Percentiles rank a stretch among this genome's conserved stretches.
phyloP scores from a whole-genome alignment of 1,139 yeast genomes.

The Wickerhamiella pararugosa region DNA sequence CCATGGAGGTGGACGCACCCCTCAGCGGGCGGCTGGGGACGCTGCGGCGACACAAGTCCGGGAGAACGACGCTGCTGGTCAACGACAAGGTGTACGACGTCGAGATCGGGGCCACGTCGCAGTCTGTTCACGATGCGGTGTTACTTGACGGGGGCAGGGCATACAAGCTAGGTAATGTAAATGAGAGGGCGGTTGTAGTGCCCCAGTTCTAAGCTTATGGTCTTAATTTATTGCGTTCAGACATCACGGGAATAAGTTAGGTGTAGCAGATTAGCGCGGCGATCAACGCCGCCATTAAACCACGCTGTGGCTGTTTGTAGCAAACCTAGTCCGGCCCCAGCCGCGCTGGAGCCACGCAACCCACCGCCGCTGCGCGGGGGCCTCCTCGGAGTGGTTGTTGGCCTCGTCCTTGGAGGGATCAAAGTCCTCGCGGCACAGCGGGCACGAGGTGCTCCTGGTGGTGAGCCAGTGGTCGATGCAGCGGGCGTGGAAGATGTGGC shows the following conservation, averaged over 20 bases:
- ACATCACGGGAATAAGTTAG: neutral
- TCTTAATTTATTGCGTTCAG: neutral
- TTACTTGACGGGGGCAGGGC: constrained; percentile 6
- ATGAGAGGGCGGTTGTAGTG: constrained; percentile 11
- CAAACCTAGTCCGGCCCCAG: neutral
- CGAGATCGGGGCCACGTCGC: constrained; percentile 7
- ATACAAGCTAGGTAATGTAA: constrained; percentile 11
- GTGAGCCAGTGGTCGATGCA: constrained; percentile 75
- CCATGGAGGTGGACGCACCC: constrained; percentile 4
- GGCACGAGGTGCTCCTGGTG: constrained; percentile 42
- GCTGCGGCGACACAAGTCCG: constrained; percentile 14
- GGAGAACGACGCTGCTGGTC: constrained; percentile 12
- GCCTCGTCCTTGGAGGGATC: constrained; percentile 17
- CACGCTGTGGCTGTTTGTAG: neutral
- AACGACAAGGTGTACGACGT: constrained; percentile 13
- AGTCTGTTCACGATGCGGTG: constrained; percentile 13
- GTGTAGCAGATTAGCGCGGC: neutral
- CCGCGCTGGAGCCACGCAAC: neutral
- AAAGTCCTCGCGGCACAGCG: constrained; percentile 60
- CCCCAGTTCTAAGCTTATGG: constrained; percentile 10
- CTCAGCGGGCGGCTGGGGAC: constrained; percentile 13
- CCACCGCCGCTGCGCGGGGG: neutral
- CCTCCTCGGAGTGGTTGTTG: constrained; percentile 7
- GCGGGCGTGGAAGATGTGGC: constrained; percentile 63
- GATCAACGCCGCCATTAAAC: neutral